phyloP scores from a whole-genome alignment of 495 filamentous ascomycete genomes.

The Sphaerosporella brunnea region DNA sequence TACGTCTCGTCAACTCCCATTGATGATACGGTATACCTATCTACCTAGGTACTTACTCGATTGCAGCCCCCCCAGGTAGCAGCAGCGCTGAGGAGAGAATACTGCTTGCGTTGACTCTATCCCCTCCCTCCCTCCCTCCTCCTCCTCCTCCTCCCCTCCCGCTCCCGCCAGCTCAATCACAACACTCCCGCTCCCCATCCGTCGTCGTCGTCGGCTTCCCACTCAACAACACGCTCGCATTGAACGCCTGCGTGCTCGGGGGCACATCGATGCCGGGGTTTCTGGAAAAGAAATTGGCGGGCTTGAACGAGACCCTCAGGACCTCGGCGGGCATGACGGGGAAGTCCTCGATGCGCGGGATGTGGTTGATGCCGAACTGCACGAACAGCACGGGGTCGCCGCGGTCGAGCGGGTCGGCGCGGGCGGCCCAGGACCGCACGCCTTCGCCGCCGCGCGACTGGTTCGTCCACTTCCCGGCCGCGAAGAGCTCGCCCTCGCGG shows the following conservation, averaged over 20 bases:
- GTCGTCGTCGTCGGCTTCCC: no score
- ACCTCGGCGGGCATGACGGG: slow-evolving; percentile 54
- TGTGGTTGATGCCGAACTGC: slow-evolving; percentile 45
- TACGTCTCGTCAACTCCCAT: no score
- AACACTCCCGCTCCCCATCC: no score
- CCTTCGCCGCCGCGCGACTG: slow-evolving; percentile 51
- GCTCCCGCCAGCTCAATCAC: no score
- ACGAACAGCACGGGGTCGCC: slow-evolving; percentile 43
- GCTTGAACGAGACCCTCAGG: slow-evolving; percentile 44
- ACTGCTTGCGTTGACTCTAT: no score
- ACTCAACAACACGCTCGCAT: slow-evolving; percentile 13
- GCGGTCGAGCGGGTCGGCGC: slow-evolving; percentile 37
- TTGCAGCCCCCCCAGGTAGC: no score
- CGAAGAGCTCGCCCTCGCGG: slow-evolving; percentile 59
- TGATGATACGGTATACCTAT: no score
- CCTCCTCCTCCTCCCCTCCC: no score
- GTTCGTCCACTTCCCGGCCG: slow-evolving; percentile 73
- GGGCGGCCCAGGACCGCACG: slow-evolving; percentile 36
- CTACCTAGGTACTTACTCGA: no score
- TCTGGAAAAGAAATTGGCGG: slow-evolving; percentile 57
- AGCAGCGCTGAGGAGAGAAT: no score
- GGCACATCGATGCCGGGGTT: slow-evolving; percentile 67
- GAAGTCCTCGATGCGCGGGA: slow-evolving; percentile 43
- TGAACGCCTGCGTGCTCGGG: slow-evolving; percentile 14
- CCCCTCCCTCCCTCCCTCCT: no score